A percentile compares a stretch with the other conserved stretches of the same genome.
Evolutionary conservation across 75 land plant species (phyloP).

Genomic region (Pinus taeda): DNA sequence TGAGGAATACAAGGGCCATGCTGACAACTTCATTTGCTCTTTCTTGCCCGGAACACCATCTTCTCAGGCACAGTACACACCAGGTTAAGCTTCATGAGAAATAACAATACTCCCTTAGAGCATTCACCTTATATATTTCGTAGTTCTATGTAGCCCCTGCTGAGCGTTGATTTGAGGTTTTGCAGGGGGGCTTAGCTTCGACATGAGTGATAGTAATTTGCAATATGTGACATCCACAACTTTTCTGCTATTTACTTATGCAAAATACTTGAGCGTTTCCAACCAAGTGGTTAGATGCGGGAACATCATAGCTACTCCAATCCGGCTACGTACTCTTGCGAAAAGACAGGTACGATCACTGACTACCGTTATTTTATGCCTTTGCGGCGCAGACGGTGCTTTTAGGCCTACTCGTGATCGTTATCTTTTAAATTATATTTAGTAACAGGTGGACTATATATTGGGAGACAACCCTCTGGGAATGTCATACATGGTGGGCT

Average conservation of each 20-base stretch:
- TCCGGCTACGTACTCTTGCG: slow-evolving; percentile 20
- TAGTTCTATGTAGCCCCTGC: no score
- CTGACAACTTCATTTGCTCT: no score
- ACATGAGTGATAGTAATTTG: no score
- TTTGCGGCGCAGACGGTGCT: no score
- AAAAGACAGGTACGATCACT: no score
- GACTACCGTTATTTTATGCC: no score
- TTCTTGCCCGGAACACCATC: no score
- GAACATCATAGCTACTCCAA: slow-evolving; percentile 19
- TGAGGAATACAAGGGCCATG: no score
- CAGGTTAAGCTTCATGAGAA: slow-evolving; percentile 2
- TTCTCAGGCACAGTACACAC: neutral
- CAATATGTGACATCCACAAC: no score
- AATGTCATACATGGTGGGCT: slow-evolving; percentile 8
- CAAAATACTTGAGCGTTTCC: slow-evolving; percentile 1
- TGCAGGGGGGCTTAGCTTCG: slow-evolving; percentile 27
- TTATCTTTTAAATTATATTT: slow-evolving; percentile 13
- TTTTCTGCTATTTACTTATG: no score
- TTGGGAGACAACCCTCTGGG: slow-evolving; percentile 91
- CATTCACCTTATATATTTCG: no score
- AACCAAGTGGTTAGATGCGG: slow-evolving; percentile 43
- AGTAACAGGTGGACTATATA: slow-evolving; percentile 51
- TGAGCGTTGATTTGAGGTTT: neutral
- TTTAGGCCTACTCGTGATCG: no score
- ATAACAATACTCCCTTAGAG: neutral